Conservation (phyloP, 192 early-diverging fungal species). For the Mortierella claussenii region DNA sequence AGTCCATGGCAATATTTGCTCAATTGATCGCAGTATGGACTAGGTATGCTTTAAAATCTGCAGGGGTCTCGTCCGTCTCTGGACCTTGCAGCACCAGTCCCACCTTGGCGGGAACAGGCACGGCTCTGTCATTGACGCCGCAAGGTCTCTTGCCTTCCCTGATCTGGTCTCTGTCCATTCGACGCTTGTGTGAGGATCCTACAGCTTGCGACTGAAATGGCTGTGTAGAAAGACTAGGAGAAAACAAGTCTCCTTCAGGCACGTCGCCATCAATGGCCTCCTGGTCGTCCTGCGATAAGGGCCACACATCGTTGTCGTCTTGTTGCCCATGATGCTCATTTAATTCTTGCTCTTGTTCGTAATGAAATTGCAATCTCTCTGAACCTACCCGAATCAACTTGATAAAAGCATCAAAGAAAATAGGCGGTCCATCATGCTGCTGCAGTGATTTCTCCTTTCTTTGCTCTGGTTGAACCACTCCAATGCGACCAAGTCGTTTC, state of each 20-base stretch:
- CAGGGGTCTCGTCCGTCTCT: neutral
- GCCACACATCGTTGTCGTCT: neutral
- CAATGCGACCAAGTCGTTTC: conserved; percentile 5
- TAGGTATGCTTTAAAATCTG: neutral
- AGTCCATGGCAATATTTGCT: neutral
- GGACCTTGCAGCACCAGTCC: neutral
- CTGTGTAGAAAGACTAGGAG: neutral
- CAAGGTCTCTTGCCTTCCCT: conserved; percentile 5
- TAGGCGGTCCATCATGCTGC: neutral
- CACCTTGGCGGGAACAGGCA: too few species aligned
- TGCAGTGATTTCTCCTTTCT: conserved; percentile 4
- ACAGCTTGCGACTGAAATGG: neutral
- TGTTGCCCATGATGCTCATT: neutral
- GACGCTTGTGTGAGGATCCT: conserved; percentile 8
- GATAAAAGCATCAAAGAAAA: neutral
- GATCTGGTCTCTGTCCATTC: neutral
- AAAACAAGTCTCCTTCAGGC: neutral
- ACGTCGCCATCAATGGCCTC: neutral
- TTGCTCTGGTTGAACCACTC: neutral
- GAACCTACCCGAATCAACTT: neutral
- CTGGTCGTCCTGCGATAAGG: neutral
- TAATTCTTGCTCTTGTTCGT: too few species aligned
- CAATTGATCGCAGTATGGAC: neutral
- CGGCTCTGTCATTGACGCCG: neutral
- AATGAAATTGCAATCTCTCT: too few species aligned